Conservation (phyloP, 805 yeast species). For the Starmerella floricola region DNA sequence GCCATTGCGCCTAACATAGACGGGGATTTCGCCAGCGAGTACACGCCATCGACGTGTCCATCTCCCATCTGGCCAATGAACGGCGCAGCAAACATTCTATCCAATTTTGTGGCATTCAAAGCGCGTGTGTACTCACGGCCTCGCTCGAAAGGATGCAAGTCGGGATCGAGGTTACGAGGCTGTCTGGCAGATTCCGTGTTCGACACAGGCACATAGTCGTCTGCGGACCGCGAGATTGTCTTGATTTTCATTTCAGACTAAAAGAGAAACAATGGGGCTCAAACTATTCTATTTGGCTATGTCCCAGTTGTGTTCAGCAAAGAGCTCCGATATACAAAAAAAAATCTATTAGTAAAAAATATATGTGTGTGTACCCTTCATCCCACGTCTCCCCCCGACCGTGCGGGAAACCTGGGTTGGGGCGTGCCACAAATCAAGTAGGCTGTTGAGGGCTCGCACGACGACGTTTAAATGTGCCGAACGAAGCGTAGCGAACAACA, state of each 20-base stretch:
- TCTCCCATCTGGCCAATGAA: constrained; percentile 88
- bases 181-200: constrained; percentile 78
- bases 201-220: constrained; percentile 81
- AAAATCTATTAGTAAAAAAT: constrained; percentile 1
- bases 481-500: constrained; percentile 12
- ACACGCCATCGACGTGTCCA: constrained; percentile 93
- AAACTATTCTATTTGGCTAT: too few relatives aligned
- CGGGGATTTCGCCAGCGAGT: constrained; percentile 71
- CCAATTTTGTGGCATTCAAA: constrained; percentile 85
- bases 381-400: too few relatives aligned
- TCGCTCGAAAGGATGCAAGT: constrained; percentile 90
- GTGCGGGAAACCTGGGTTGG: too few relatives aligned
- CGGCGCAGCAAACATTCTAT: constrained; percentile 95
- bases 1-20: constrained; percentile 62
- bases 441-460: too few relatives aligned
- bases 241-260: constrained; percentile 50
- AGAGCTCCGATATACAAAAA: background rate
- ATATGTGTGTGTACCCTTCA: too few relatives aligned
- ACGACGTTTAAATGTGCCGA: constrained; percentile 2
- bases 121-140: constrained; percentile 95
- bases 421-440: too few relatives aligned
- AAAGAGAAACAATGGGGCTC: too few relatives aligned
- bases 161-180: constrained; percentile 85
- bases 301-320: too few relatives aligned
- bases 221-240: constrained; percentile 80